Base-by-base conservation (phyloP, 2,329 filamentous ascomycete species). In the Ophiocordyceps unilateralis region DNA sequence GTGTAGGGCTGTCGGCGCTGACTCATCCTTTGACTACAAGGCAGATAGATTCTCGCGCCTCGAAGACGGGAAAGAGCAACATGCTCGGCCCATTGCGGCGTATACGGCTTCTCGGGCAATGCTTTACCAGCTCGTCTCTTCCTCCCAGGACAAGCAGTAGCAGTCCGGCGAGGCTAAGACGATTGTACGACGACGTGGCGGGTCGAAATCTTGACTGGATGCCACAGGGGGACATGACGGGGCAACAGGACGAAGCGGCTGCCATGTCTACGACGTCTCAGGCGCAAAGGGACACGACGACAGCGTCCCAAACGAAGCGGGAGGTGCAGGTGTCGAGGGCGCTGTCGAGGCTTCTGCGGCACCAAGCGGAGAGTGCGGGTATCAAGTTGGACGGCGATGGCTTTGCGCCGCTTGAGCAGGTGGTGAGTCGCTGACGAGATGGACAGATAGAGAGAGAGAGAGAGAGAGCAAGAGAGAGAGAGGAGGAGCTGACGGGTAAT, bases 351-450 rank as follows among this genome's bases (percentile, higher is more conserved):
- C 58, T 78, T 40, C 55, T 78, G 46, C 58, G 74, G 26, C 74
- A 78, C 48, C 72, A 75, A 59, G 74, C 73, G 9, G 59, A 60
- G 41, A 69, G 67, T 34, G 75, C 70, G 19, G 74, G 75, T 4
- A 65, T 81, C 40, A 51, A 57, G 51, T 65, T 80, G 8, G 75
- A 81, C 52, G 58, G 51, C 1, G 74, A 76, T 53, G 78, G 78
- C 0, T 81, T 65, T 54, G 76, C 74, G 37, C 61, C 65, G 39
- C 56, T 80, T 44, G 69, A 76, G 49, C 58, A 62, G 45, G 76
- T 80, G 55, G 74, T 78, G 54, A 68, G 74, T 69, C 19, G 42
- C 43, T 42, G 11, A 7, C 2, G 24, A 21, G 15, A n/a, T n/a
- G n/a, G 1, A 17, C 15, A 34, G n/a, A n/a, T 20, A 28, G 23